A percentile compares a stretch with the other conserved stretches of the same genome.
Conservation (phyloP, 179 eudicot species). For the Heliamphora pulchella region DNA sequence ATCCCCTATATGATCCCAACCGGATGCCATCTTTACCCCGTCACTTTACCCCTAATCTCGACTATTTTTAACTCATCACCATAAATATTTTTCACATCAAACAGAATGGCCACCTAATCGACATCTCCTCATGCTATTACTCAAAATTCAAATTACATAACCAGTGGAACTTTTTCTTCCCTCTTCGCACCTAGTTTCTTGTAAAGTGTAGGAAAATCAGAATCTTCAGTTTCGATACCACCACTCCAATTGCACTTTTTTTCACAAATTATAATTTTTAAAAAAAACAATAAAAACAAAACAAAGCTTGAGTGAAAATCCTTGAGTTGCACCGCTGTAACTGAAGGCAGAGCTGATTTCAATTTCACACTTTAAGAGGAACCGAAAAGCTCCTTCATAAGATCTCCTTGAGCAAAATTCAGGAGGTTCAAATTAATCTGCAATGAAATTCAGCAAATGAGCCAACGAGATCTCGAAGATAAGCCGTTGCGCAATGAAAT, state of each 20-base stretch:
- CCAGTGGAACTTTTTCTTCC: not conserved
- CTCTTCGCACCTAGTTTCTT: not conserved
- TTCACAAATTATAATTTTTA: not conserved
- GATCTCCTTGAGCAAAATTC: not conserved
- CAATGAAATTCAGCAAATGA: slow-evolving; percentile 8
- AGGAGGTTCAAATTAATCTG: not conserved
- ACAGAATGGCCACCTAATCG: not conserved
- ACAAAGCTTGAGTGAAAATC: not conserved
- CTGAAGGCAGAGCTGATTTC: not conserved
- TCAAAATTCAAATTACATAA: too few species aligned
- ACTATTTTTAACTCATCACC: not conserved
- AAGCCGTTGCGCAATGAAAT: not conserved
- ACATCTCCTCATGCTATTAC: not conserved
- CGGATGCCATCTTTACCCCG: slow-evolving; percentile 23
- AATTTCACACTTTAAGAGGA: not conserved
- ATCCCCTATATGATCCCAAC: slow-evolving; percentile 44
- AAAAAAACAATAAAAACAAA: not conserved
- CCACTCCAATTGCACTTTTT: not conserved
- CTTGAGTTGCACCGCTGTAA: not conserved
- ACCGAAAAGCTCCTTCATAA: not conserved
- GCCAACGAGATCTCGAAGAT: slow-evolving; percentile 13
- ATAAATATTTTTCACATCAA: not conserved
- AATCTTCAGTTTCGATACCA: not conserved
- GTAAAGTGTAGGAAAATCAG: not conserved
- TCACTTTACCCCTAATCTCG: not conserved